Evolutionary conservation across 805 yeast species (phyloP).

Genomic region (Metschnikowia borealis): DNA sequence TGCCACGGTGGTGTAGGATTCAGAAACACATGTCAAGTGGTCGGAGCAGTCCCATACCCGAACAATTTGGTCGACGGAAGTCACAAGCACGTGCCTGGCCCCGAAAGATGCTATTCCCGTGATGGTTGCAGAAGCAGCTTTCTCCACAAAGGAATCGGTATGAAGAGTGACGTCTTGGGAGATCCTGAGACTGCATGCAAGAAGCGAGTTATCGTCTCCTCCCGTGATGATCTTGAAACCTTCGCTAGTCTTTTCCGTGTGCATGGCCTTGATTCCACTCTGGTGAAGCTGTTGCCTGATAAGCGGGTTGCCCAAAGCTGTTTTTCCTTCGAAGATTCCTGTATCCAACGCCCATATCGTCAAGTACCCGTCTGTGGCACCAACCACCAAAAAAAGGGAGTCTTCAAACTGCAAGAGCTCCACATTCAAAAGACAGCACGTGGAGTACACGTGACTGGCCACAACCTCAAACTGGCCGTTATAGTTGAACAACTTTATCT

Average conservation of each 20-base stretch:
- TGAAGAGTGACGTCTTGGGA: conserved; percentile 15
- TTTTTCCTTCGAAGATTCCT: background rate
- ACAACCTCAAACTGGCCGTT: conserved; percentile 43
- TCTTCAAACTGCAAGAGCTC: conserved; percentile 36
- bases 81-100: conserved; percentile 40
- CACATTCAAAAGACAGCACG: conserved; percentile 73
- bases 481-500: conserved; percentile 62
- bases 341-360: conserved; percentile 44
- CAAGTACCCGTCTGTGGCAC: conserved; percentile 83
- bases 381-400: conserved; percentile 36
- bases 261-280: conserved; percentile 74
- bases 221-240: conserved; percentile 57
- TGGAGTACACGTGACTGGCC: conserved; percentile 51
- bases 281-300: conserved; percentile 65
- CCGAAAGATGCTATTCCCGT: conserved; percentile 51
- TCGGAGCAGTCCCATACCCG: conserved; percentile 54
- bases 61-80: conserved; percentile 81
- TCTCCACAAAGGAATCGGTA: conserved; percentile 32
- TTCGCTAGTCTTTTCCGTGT: conserved; percentile 16
- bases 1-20: conserved; percentile 74
- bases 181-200: conserved; percentile 19
- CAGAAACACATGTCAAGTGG: conserved; percentile 26
- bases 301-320: conserved; percentile 24
- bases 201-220: conserved; percentile 86
- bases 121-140: conserved; percentile 85